Conservation (phyloP, 2,329 filamentous ascomycete species). For the Pseudonectria foliicola region DNA sequence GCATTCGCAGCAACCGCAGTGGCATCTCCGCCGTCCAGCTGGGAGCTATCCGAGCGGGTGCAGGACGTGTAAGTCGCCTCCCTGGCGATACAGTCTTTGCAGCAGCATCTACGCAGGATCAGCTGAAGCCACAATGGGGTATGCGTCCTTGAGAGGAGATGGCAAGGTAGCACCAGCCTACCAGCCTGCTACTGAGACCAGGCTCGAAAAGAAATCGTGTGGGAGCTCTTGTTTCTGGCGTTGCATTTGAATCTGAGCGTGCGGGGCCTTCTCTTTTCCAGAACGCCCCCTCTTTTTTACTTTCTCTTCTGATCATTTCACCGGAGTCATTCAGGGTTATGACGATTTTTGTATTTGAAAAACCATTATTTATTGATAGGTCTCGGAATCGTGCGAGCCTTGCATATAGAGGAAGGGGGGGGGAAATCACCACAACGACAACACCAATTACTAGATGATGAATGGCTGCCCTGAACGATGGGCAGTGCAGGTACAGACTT, state of each 20-base stretch:
- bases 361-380: conserved; percentile 9
- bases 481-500: background rate
- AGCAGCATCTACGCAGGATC: conserved; percentile 55
- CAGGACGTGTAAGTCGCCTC: conserved; percentile 78
- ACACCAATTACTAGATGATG: background rate
- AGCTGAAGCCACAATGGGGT: conserved; percentile 53
- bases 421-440: conserved; percentile 16
- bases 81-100: conserved; percentile 78
- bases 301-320: conserved; percentile 16
- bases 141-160: conserved; percentile 37
- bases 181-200: conserved; percentile 2
- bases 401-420: conserved; percentile 28
- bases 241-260: conserved; percentile 23
- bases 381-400: conserved; percentile 19
- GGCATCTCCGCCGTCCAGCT: conserved; percentile 67
- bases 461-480: too few species aligned
- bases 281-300: conserved; percentile 11
- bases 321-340: conserved; percentile 23
- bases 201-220: conserved; percentile 6
- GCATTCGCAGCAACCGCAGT: conserved; percentile 57
- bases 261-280: conserved; percentile 18
- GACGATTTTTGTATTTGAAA: conserved; percentile 24
- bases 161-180: conserved; percentile 2
- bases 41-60: conserved; percentile 69
- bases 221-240: conserved; percentile 17